Conservation (phyloP, 805 yeast species). For the Hanseniaspora thailandica region DNA sequence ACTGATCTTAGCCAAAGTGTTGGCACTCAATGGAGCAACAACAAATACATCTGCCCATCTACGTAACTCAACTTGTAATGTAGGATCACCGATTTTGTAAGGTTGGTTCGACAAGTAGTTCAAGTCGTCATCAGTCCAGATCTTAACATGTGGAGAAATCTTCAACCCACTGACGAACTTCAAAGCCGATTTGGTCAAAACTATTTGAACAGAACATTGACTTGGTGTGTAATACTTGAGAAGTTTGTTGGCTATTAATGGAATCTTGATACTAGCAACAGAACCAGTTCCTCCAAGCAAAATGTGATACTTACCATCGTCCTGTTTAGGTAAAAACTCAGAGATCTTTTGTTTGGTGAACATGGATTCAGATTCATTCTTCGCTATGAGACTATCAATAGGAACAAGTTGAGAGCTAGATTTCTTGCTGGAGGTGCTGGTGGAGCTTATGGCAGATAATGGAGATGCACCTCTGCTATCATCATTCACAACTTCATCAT, state of each 20-base stretch:
- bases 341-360: conserved; percentile 59
- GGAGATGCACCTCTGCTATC: background rate
- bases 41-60: conserved; percentile 77
- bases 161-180: conserved; percentile 55
- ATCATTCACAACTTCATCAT: background rate
- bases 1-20: conserved; percentile 62
- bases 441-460: background rate
- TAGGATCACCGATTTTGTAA: conserved; percentile 52
- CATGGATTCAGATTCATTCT: conserved; percentile 39
- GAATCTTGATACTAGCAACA: conserved; percentile 91
- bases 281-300: conserved; percentile 90
- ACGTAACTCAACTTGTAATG: conserved; percentile 63
- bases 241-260: conserved; percentile 74
- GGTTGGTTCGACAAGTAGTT: conserved; percentile 39
- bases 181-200: conserved; percentile 65
- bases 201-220: conserved; percentile 69
- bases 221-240: conserved; percentile 65
- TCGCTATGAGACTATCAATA: conserved; percentile 2
- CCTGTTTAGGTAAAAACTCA: conserved; percentile 57
- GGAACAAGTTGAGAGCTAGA: background rate
- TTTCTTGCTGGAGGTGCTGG: background rate
- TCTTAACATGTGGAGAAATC: conserved; percentile 61
- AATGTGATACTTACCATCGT: conserved; percentile 78
- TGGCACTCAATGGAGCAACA: conserved; percentile 70
- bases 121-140: conserved; percentile 78